Evolutionary conservation across 192 early-diverging fungal species (phyloP).

Genomic region (Borealophlyctis nickersoniae): DNA sequence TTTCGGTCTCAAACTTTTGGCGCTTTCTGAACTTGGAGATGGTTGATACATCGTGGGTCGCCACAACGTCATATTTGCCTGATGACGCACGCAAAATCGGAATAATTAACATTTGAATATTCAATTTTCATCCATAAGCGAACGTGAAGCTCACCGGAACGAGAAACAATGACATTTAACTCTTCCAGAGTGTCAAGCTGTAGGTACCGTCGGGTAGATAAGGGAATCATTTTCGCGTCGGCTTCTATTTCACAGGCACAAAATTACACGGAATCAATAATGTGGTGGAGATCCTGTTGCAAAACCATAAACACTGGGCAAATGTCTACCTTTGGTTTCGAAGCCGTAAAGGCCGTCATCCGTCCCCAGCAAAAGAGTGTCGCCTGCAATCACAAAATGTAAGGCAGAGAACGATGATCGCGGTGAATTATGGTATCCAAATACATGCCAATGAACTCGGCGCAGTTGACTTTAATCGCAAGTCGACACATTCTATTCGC

Average conservation of each 20-base stretch:
- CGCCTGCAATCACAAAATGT: constrained; percentile 20
- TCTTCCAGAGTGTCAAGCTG: constrained; percentile 49
- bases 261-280: constrained; percentile 4
- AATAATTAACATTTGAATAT: too few species aligned
- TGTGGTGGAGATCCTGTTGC: background rate
- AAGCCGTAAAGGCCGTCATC: constrained; percentile 55
- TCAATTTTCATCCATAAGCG: too few species aligned
- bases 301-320: background rate
- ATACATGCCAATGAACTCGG: constrained; percentile 45
- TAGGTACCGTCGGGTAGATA: constrained; percentile 48
- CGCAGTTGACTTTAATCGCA: constrained; percentile 47
- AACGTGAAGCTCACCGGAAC: too few species aligned
- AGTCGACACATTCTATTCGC: constrained; percentile 49
- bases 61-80: constrained; percentile 52
- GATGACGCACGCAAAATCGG: too few species aligned
- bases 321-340: constrained; percentile 36
- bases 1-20: constrained; percentile 55
- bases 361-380: constrained; percentile 53
- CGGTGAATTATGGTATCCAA: background rate
- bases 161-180: constrained; percentile 48
- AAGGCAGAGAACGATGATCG: background rate
- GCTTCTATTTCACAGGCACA: too few species aligned
- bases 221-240: constrained; percentile 38
- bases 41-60: constrained; percentile 41
- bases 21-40: constrained; percentile 35